Percentiles rank a stretch among this genome's conserved stretches.
phyloP scores from a whole-genome alignment of 1,139 yeast species.

The Nematodospora anomalae region DNA sequence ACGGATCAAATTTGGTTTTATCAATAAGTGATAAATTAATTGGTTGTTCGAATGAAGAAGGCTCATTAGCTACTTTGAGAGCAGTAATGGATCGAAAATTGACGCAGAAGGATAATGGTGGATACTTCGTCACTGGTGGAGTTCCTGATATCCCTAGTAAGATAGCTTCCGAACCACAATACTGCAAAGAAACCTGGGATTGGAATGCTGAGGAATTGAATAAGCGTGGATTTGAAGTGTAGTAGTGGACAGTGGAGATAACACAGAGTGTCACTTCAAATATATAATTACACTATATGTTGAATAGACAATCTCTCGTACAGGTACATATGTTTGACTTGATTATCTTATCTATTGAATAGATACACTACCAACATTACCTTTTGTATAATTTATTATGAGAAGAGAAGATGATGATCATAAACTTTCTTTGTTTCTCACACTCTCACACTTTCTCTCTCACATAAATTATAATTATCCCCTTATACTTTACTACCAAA shows the following conservation, averaged over 20 bases:
- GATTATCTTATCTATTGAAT: conserved; percentile 1
- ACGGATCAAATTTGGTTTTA: conserved; percentile 17
- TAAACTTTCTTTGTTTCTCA: no score
- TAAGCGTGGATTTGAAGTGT: conserved; percentile 22
- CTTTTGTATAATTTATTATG: no score
- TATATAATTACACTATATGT: no score
- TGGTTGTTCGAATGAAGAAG: conserved; percentile 38
- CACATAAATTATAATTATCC: no score
- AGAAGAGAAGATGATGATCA: no score
- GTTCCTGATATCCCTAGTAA: conserved; percentile 23
- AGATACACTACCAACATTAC: conserved; percentile 1
- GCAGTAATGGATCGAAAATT: conserved; percentile 35
- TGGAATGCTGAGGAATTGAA: conserved; percentile 27
- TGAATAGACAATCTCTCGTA: neutral
- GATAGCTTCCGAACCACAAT: conserved; percentile 23
- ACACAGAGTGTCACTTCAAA: neutral
- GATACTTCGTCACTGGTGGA: conserved; percentile 39
- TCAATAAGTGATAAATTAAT: conserved; percentile 16
- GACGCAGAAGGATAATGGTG: conserved; percentile 31
- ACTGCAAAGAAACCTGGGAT: conserved; percentile 32
- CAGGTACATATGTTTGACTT: neutral
- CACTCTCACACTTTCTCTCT: no score
- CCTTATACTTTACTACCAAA: no score
- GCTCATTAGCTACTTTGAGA: conserved; percentile 33
- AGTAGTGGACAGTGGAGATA: conserved; percentile 1